Evolutionary conservation across 495 filamentous ascomycete genomes (phyloP).

Genomic region (Achaetomiella virescens): DNA sequence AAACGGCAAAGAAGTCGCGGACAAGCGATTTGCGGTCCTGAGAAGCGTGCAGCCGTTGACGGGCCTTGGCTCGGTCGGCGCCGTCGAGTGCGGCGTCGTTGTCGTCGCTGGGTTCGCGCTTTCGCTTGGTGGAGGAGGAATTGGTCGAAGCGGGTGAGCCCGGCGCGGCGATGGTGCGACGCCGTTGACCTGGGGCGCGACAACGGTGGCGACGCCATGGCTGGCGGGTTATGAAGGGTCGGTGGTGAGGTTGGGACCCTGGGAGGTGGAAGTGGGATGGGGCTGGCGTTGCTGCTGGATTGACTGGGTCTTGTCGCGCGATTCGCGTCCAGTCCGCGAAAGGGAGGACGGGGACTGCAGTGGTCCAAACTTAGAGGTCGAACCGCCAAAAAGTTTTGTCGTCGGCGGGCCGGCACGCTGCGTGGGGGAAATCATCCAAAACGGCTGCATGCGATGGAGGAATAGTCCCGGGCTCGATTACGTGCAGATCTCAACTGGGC

Average conservation of each 20-base stretch:
- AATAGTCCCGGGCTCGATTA: conserved; percentile 10
- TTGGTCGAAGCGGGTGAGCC: conserved; percentile 36
- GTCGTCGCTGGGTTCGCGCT: conserved; percentile 47
- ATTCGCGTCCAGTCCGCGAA: conserved; percentile 35
- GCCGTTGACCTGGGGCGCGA: conserved; percentile 36
- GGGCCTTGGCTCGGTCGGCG: conserved; percentile 20
- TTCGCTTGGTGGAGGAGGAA: conserved; percentile 47
- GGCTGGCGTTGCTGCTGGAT: conserved; percentile 17
- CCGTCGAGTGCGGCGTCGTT: conserved; percentile 26
- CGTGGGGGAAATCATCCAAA: conserved; percentile 21
- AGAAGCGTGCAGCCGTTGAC: conserved; percentile 22
- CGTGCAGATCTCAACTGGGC: conserved; percentile 1
- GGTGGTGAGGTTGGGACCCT: conserved; percentile 9
- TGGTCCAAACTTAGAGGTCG: conserved; percentile 5
- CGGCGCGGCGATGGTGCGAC: conserved; percentile 33
- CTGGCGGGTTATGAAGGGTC: conserved; percentile 12
- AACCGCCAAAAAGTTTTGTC: conserved; percentile 29
- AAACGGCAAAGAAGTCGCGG: conserved; percentile 38
- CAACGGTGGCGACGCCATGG: conserved; percentile 40
- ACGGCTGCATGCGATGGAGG: conserved; percentile 10
- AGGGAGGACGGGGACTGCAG: conserved; percentile 18
- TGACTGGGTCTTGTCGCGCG: conserved; percentile 34
- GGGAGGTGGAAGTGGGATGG: conserved; percentile 16
- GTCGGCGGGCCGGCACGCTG: conserved; percentile 16
- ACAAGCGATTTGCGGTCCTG: conserved; percentile 26